phyloP scores from a whole-genome alignment of 2,329 filamentous ascomycete species.

The Talaromyces marneffei region DNA sequence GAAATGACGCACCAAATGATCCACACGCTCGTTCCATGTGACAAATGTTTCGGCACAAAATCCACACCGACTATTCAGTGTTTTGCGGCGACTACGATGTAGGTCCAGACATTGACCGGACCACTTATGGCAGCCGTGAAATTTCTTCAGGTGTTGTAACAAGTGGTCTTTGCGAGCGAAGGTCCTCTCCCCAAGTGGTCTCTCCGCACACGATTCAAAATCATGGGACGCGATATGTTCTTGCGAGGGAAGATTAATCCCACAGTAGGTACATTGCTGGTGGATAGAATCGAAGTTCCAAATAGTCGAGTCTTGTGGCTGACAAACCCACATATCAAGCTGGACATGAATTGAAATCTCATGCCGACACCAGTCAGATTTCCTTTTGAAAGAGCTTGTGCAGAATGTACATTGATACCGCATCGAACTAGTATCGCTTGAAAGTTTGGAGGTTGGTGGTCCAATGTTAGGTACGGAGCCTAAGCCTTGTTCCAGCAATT shows the following conservation, averaged over 20 bases:
- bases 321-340: constrained; percentile 40
- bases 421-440: constrained; percentile 9
- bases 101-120: constrained; percentile 40
- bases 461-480: background rate
- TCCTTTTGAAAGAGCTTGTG: constrained; percentile 43
- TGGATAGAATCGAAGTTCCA: constrained; percentile 14
- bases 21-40: constrained; percentile 48
- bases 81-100: constrained; percentile 40
- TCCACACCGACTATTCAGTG: constrained; percentile 48
- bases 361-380: constrained; percentile 48
- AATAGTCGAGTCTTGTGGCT: constrained; percentile 14
- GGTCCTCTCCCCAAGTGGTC: constrained; percentile 46
- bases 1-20: constrained; percentile 53
- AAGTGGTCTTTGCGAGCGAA: constrained; percentile 55
- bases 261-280: constrained; percentile 46
- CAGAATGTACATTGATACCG: constrained; percentile 47
- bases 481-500: background rate
- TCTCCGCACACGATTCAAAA: constrained; percentile 48
- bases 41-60: constrained; percentile 47
- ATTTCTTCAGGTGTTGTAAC: constrained; percentile 52
- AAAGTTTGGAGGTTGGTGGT: constrained; percentile 12
- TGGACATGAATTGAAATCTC: constrained; percentile 47
- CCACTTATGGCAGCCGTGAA: constrained; percentile 46
- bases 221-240: constrained; percentile 48
- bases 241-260: constrained; percentile 35